Evolutionary conservation across 441 rosid genomes (phyloP), one percentile per base, ranked within the genome.

Genomic region (Pelargonium exstipulatum): DNA sequence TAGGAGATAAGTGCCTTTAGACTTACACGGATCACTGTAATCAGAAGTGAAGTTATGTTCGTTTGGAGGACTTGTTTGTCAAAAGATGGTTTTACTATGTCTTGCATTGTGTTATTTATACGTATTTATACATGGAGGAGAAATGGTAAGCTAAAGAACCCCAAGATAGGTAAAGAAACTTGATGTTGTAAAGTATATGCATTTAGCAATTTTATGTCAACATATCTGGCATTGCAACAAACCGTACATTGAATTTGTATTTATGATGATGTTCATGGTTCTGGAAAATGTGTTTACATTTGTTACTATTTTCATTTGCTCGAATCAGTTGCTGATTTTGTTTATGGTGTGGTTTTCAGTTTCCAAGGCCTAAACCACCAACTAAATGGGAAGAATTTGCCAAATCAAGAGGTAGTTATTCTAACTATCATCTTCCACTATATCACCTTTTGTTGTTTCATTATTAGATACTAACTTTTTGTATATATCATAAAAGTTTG

Each of bases 351-450:
- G 8, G 40, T 71, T 83, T 79, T 76, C 88, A 88, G 94, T 71
- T 87, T 63, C 94, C 94, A 18, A 85, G 71, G 84, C 85, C 87
- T 66, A 80, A 83, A 76, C 85, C 91, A 74, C 86, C 84, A 32
- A 83, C 91, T 35, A 87, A 83, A 71, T 88, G 94, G 91, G 90
- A 88, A 74, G 14, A 51, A 64, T 87, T 86, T 71, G 86, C 91
- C 69, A 71, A 85, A 76, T 73, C 80, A 70, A 90, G 75, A 83
- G 96, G 96, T 88, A 58, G 58, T 60, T 49, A 9, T 61, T 37
- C n/a, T 42, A 57, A 66, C 58, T 46, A 35, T 40, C 26, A 71
- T 43, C 17, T 69, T 61, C 64, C 2, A 22, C 55, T 69, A 48
- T 65, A 61, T 57, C 26, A 26, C 13, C 3, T 9, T 4, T 10